phyloP scores from a whole-genome alignment of 176 grass and related monocot genomes.

The Bothriochloa decipiens region DNA sequence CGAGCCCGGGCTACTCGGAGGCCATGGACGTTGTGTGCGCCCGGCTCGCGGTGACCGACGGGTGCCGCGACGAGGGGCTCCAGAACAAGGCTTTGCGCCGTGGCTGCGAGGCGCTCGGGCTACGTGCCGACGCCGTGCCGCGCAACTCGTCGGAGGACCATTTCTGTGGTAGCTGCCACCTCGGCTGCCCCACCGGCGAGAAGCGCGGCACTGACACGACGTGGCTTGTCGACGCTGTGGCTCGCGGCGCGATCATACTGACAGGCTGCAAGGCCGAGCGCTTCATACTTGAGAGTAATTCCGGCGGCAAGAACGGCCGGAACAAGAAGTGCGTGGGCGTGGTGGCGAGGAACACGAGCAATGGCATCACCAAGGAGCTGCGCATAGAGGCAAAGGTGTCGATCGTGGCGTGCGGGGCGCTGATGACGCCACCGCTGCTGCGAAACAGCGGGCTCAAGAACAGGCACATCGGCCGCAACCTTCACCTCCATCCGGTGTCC shows the following conservation, averaged over 20 bases:
- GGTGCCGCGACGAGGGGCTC: slow-evolving; percentile 55
- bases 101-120: slow-evolving; percentile 59
- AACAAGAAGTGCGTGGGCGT: slow-evolving; percentile 65
- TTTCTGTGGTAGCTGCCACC: slow-evolving; percentile 53
- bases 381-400: slow-evolving; percentile 66
- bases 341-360: slow-evolving; percentile 43
- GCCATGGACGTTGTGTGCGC: slow-evolving; percentile 68
- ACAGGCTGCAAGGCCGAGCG: slow-evolving; percentile 58
- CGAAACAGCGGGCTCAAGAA: slow-evolving; percentile 62
- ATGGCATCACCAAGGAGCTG: slow-evolving; percentile 54
- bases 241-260: slow-evolving; percentile 52
- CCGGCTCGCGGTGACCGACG: slow-evolving; percentile 55
- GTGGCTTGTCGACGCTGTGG: background rate
- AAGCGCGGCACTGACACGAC: slow-evolving; percentile 69
- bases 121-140: slow-evolving; percentile 43
- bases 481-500: slow-evolving; percentile 75
- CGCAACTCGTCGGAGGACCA: slow-evolving; percentile 62
- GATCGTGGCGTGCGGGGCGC: slow-evolving; percentile 66
- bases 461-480: slow-evolving; percentile 77
- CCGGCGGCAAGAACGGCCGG: background rate
- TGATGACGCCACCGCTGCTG: slow-evolving; percentile 68
- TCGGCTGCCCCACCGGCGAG: slow-evolving; percentile 57
- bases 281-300: slow-evolving; percentile 37
- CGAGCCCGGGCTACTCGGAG: slow-evolving; percentile 27
- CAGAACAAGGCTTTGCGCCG: slow-evolving; percentile 59